phyloP scores from a whole-genome alignment of 1,284 basidiomycete genomes.

The Apiotrichum gracile region DNA sequence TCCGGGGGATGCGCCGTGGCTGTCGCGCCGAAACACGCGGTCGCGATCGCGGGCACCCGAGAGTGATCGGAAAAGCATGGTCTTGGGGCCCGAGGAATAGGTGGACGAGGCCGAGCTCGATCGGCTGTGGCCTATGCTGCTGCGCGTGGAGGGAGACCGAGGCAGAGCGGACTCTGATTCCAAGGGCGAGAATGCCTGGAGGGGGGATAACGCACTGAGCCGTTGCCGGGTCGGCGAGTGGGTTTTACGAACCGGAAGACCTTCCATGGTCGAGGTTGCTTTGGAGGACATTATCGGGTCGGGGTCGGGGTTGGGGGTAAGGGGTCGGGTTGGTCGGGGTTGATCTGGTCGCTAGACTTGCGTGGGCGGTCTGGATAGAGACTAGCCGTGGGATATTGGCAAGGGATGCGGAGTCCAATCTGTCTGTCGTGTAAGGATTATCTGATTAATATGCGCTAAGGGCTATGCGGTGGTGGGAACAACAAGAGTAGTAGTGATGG shows the following conservation, averaged over 20 bases:
- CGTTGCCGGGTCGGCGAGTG: slow-evolving; percentile 52
- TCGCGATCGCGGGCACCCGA: slow-evolving; percentile 5
- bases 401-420: no score
- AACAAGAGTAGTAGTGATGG: no score
- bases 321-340: no score
- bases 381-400: no score
- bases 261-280: slow-evolving; percentile 1
- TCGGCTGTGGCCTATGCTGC: neutral
- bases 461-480: no score
- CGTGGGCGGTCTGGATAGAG: no score
- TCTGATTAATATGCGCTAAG: no score
- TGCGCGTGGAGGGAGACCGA: neutral
- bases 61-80: slow-evolving; percentile 8
- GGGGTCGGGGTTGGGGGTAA: no score
- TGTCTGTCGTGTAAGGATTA: no score
- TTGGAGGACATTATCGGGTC: neutral
- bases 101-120: neutral
- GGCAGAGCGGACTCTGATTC: neutral
- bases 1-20: neutral
- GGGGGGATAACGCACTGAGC: slow-evolving; percentile 38
- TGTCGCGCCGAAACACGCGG: slow-evolving; percentile 5
- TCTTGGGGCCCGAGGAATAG: neutral
- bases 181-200: slow-evolving; percentile 45
- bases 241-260: slow-evolving; percentile 41
- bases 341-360: no score